Conservation (phyloP, 768 basidiomycete species). For the Termitomyces sp. region DNA sequence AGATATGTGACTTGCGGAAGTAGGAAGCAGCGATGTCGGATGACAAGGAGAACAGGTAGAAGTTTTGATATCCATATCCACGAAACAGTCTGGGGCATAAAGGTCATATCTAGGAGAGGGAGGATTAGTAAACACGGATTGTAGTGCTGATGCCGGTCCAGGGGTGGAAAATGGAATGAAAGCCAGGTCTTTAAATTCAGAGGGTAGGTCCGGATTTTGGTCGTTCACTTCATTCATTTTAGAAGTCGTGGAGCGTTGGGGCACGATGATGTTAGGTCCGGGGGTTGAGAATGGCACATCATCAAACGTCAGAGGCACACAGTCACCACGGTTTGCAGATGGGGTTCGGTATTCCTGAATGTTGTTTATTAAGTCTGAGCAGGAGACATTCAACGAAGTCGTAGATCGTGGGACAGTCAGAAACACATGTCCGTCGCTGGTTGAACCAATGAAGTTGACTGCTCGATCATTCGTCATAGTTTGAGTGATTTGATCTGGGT, state of each 20-base stretch:
- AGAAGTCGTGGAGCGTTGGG: neutral
- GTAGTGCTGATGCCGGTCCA: constrained; percentile 12
- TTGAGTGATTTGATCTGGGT: neutral
- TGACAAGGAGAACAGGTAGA: neutral
- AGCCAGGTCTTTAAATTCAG: neutral
- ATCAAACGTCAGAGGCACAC: neutral
- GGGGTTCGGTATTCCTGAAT: neutral
- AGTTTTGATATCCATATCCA: neutral
- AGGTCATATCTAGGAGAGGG: neutral
- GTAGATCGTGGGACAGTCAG: neutral
- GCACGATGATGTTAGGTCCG: neutral
- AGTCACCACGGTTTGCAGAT: neutral
- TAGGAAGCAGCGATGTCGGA: neutral
- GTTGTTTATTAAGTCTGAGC: neutral
- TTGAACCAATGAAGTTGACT: neutral
- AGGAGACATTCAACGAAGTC: too few species aligned
- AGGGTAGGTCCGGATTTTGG: neutral
- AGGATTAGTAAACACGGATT: neutral
- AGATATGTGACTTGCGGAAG: neutral
- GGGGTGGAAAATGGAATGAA: constrained; percentile 19
- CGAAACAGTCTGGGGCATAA: neutral
- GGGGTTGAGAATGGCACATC: neutral
- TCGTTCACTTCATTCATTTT: neutral
- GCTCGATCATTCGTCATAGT: neutral
- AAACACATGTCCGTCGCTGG: neutral